Percentiles rank a stretch among this genome's conserved stretches.
phyloP scores from a whole-genome alignment of 768 basidiomycete genomes.

The Collybia sp. region DNA sequence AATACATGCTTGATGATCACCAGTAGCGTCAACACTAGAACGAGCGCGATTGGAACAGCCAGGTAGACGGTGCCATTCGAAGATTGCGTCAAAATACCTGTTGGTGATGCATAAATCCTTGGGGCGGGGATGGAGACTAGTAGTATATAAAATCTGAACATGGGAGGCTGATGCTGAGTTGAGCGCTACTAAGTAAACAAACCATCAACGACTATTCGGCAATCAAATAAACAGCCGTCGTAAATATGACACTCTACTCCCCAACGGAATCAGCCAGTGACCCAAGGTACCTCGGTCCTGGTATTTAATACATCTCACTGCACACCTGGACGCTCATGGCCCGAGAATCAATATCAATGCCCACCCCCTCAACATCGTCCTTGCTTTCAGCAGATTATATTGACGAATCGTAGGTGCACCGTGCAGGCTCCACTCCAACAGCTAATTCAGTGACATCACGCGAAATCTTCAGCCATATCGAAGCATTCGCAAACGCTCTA shows the following conservation, averaged over 20 bases:
- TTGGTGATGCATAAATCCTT: constrained; percentile 2
- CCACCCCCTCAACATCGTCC: constrained; percentile 12
- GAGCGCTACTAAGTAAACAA: too few species aligned
- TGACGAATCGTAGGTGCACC: constrained; percentile 71
- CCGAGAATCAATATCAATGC: too few species aligned
- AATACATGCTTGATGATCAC: constrained; percentile 21
- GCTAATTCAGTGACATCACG: background rate
- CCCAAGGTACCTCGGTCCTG: too few species aligned
- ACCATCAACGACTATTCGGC: too few species aligned
- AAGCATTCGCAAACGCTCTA: constrained; percentile 75
- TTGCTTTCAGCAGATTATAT: constrained; percentile 55
- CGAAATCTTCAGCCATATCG: constrained; percentile 40
- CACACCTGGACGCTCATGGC: too few species aligned
- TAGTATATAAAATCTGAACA: too few species aligned
- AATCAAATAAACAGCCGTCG: too few species aligned
- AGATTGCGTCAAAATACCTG: constrained; percentile 7
- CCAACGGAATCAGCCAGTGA: too few species aligned
- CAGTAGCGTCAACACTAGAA: constrained; percentile 19
- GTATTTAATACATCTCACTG: too few species aligned
- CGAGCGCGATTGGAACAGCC: constrained; percentile 18
- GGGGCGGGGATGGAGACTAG: too few species aligned
- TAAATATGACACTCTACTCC: too few species aligned
- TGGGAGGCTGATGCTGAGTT: too few species aligned
- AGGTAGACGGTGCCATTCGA: constrained; percentile 17
- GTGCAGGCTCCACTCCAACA: constrained; percentile 15